These are phyloP conservation scores for Xylariomycetidae sp. DNA, from an alignment of 2,329 filamentous ascomycete species.

Conservation along the genomic window DNA sequence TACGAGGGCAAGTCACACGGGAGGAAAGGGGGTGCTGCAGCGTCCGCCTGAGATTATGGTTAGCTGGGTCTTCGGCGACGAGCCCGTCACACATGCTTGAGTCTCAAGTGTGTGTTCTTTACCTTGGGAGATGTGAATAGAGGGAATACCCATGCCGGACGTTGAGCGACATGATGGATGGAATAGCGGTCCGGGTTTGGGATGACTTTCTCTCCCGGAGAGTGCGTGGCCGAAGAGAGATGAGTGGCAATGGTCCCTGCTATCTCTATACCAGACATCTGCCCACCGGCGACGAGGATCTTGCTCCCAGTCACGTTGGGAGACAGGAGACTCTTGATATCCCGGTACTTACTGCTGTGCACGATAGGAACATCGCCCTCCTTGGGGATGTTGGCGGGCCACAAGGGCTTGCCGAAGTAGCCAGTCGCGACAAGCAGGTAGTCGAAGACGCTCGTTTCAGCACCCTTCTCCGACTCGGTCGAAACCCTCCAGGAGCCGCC, in stretches of 20 bases:
- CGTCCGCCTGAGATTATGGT: constrained; percentile 31
- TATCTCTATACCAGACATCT: constrained; percentile 77
- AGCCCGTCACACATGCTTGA: not conserved
- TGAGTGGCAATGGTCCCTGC: constrained; percentile 66
- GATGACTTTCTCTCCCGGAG: constrained; percentile 37
- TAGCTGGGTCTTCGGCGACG: constrained; percentile 27
- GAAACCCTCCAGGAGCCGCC: constrained; percentile 36
- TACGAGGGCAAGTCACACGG: constrained; percentile 69
- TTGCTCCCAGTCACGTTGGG: constrained; percentile 41
- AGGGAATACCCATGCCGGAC: constrained; percentile 68
- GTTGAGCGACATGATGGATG: constrained; percentile 63
- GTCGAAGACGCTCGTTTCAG: constrained; percentile 55
- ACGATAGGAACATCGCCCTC: constrained; percentile 43
- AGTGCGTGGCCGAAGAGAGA: constrained; percentile 57
- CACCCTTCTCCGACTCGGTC: constrained; percentile 28
- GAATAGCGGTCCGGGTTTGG: constrained; percentile 42
- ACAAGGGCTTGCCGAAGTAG: constrained; percentile 61
- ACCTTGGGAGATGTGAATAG: constrained; percentile 47
- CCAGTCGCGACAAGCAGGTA: constrained; percentile 67
- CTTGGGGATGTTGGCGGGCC: constrained; percentile 38
- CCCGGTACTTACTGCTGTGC: constrained; percentile 63
- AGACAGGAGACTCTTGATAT: constrained; percentile 43
- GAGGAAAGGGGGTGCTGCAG: constrained; percentile 54
- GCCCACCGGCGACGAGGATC: constrained; percentile 70
- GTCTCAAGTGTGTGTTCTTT: constrained; percentile 9